Evolutionary conservation across 257 asterid genomes (phyloP).

Genomic region (Nicotiana paniculata): DNA sequence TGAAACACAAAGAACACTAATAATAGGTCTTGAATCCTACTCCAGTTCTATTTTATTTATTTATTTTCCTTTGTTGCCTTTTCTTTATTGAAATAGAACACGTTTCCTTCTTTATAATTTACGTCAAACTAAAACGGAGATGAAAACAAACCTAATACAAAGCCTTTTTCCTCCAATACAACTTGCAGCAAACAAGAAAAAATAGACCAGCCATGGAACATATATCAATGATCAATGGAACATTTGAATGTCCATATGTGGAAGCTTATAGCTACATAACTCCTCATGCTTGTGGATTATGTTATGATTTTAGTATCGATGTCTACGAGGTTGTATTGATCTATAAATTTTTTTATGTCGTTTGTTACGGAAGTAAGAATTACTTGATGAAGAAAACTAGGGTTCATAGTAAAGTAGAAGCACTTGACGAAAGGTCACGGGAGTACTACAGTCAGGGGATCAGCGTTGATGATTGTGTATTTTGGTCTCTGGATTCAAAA

Average conservation of each 20-base stretch:
- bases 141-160: too few relatives aligned
- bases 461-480: too few relatives aligned
- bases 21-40: too few relatives aligned
- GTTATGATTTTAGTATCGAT: neutral
- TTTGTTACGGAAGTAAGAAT: too few relatives aligned
- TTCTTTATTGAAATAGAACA: neutral
- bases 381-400: too few relatives aligned
- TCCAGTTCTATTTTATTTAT: neutral
- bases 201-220: neutral
- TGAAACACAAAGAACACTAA: too few relatives aligned
- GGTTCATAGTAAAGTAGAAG: too few relatives aligned
- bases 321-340: neutral
- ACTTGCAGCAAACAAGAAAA: neutral
- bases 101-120: neutral
- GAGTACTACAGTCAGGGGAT: too few relatives aligned
- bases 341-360: neutral
- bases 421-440: too few relatives aligned
- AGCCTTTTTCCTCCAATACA: neutral
- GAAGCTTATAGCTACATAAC: too few relatives aligned
- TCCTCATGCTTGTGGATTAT: neutral
- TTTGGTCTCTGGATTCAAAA: too few relatives aligned
- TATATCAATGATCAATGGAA: neutral
- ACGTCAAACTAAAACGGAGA: neutral
- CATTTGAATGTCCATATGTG: neutral
- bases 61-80: neutral